Evolutionary conservation across 2,329 filamentous ascomycete species (phyloP).

Genomic region (Penicillium capsulatum): DNA sequence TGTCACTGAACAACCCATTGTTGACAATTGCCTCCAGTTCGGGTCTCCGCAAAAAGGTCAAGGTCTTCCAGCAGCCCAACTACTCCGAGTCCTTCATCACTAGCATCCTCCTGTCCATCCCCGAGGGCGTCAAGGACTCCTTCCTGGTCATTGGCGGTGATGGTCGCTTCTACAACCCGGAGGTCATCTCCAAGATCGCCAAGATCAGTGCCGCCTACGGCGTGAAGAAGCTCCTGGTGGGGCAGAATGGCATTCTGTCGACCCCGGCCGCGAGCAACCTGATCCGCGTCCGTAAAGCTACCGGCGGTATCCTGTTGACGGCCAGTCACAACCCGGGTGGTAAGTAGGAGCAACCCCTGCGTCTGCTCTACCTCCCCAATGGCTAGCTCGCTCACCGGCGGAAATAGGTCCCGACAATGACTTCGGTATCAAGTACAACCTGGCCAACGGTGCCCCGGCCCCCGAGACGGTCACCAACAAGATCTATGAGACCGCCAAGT

Average conservation of each 20-base stretch:
- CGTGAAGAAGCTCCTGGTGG: conserved; percentile 97
- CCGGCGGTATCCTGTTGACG: conserved; percentile 92
- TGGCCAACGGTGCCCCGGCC: conserved; percentile 90
- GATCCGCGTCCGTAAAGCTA: conserved; percentile 91
- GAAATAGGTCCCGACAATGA: conserved; percentile 77
- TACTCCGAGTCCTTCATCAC: conserved; percentile 96
- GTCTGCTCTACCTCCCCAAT: neutral
- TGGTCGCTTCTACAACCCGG: conserved; percentile 94
- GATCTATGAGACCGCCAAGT: conserved; percentile 90
- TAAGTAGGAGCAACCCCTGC: conserved; percentile 53
- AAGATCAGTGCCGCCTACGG: conserved; percentile 96
- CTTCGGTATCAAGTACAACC: conserved; percentile 99
- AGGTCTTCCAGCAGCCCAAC: conserved; percentile 89
- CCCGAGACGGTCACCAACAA: conserved; percentile 97
- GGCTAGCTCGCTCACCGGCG: conserved; percentile 2
- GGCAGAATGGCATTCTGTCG: conserved; percentile 92
- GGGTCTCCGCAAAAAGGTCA: conserved; percentile 97
- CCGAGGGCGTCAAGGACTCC: conserved; percentile 81
- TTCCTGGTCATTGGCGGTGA: conserved; percentile 97
- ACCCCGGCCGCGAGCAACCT: conserved; percentile 94
- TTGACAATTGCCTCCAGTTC: conserved; percentile 58
- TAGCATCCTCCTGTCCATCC: conserved; percentile 92
- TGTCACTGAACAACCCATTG: neutral
- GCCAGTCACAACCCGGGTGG: conserved; percentile 98
- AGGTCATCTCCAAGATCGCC: conserved; percentile 93